phyloP scores from a whole-genome alignment of 2,329 filamentous ascomycete genomes.

The Lachnellula arida region DNA sequence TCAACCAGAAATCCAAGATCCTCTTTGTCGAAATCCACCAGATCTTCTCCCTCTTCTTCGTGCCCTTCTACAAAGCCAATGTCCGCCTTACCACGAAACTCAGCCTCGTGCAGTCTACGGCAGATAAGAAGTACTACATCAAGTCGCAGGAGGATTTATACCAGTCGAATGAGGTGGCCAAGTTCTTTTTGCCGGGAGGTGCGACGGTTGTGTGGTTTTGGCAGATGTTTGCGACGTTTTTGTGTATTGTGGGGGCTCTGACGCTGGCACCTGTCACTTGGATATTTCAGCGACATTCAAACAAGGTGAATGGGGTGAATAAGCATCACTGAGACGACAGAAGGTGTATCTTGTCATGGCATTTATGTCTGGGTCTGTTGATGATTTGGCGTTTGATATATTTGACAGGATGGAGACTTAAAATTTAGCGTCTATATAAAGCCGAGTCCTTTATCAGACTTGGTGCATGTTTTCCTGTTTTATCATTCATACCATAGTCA shows the following conservation, averaged over 20 bases:
- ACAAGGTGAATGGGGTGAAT: constrained; percentile 16
- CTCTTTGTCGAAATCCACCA: constrained; percentile 73
- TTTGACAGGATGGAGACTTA: no score
- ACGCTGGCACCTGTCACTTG: constrained; percentile 46
- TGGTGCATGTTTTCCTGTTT: no score
- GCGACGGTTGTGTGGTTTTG: constrained; percentile 54
- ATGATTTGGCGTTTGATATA: no score
- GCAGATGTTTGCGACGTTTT: constrained; percentile 59
- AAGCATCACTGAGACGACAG: background rate
- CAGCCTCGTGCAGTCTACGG: constrained; percentile 46
- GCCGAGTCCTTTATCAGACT: no score
- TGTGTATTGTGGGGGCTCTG: constrained; percentile 58
- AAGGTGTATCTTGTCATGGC: no score
- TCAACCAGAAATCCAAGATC: constrained; percentile 59
- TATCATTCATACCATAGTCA: no score
- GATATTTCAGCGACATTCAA: constrained; percentile 39
- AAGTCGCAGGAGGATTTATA: constrained; percentile 76
- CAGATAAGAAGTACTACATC: constrained; percentile 60
- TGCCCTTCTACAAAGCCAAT: constrained; percentile 68
- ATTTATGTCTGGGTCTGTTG: no score
- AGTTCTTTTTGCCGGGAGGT: constrained; percentile 62
- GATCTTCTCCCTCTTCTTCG: constrained; percentile 69
- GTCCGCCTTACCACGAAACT: constrained; percentile 67
- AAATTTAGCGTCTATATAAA: no score
- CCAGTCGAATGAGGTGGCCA: constrained; percentile 69